Conservation (phyloP, 2,329 filamentous ascomycete genomes). For the Arthrobotrys pseudoclavata region DNA sequence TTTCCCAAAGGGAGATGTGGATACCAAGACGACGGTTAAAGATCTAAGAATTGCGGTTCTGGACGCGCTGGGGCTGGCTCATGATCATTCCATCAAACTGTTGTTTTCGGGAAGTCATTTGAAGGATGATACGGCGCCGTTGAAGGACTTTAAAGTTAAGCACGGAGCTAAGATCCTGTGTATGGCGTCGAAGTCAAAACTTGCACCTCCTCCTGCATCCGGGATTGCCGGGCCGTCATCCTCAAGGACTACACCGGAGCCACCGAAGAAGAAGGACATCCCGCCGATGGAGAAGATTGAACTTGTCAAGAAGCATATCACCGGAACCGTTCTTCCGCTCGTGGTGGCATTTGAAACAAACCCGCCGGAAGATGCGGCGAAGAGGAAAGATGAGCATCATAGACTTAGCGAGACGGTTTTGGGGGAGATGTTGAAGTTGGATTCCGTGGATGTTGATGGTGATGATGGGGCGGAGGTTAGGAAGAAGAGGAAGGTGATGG, state of each 20-base stretch:
- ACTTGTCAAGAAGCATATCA: slow-evolving; percentile 76
- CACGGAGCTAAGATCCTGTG: slow-evolving; percentile 61
- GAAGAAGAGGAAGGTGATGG: slow-evolving; percentile 77
- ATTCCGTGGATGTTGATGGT: slow-evolving; percentile 80
- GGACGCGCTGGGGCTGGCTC: slow-evolving; percentile 36
- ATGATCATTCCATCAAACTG: slow-evolving; percentile 58
- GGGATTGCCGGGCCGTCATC: slow-evolving; percentile 65
- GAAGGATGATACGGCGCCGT: slow-evolving; percentile 59
- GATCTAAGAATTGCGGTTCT: slow-evolving; percentile 24
- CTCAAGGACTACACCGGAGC: slow-evolving; percentile 66
- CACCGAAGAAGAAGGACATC: slow-evolving; percentile 63
- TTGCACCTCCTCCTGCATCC: slow-evolving; percentile 60
- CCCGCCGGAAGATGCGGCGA: slow-evolving; percentile 77
- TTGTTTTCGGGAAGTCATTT: slow-evolving; percentile 61
- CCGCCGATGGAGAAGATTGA: slow-evolving; percentile 75
- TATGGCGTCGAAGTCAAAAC: slow-evolving; percentile 58
- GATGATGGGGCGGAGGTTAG: slow-evolving; percentile 73
- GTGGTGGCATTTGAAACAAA: slow-evolving; percentile 73
- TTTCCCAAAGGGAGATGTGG: slow-evolving; percentile 38
- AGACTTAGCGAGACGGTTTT: slow-evolving; percentile 81
- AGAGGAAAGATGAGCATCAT: slow-evolving; percentile 80
- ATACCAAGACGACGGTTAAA: slow-evolving; percentile 32
- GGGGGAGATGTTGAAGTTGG: slow-evolving; percentile 81
- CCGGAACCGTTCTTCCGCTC: slow-evolving; percentile 75
- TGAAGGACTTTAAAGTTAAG: slow-evolving; percentile 60